Percentiles rank a stretch among this genome's conserved stretches.
phyloP scores from a whole-genome alignment of 805 yeast species.

The Sugiyamaella smithiae region DNA sequence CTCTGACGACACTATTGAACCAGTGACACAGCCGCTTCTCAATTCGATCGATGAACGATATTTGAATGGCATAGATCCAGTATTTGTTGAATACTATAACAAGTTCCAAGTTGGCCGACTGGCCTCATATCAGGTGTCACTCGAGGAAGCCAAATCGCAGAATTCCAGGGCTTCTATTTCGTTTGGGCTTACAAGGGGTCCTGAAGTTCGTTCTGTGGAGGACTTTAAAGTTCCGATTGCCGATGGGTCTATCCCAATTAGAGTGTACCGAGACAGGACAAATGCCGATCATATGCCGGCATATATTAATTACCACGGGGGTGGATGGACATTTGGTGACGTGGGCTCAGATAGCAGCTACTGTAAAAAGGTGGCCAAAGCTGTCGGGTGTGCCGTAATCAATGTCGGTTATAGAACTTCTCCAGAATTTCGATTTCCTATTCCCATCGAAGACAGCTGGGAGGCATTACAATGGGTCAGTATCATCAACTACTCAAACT shows the following conservation, averaged over 20 bases:
- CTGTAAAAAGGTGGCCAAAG: constrained; percentile 5
- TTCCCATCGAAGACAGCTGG: constrained; percentile 40
- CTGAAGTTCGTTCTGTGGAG: neutral
- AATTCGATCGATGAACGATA: neutral
- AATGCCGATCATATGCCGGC: constrained; percentile 3
- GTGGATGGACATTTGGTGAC: constrained; percentile 13
- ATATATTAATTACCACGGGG: constrained; percentile 11
- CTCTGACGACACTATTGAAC: too few relatives aligned
- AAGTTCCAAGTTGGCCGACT: constrained; percentile 8
- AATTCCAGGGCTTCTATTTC: neutral
- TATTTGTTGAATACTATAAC: constrained; percentile 7
- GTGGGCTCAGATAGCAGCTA: neutral
- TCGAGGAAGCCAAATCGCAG: constrained; percentile 5
- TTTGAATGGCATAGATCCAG: constrained; percentile 1
- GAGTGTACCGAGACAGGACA: neutral
- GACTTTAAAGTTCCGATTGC: neutral
- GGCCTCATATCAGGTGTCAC: neutral
- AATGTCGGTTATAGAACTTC: constrained; percentile 47
- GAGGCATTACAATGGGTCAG: constrained; percentile 27
- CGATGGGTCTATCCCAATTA: constrained; percentile 2
- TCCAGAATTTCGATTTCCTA: constrained; percentile 48
- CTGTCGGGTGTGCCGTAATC: constrained; percentile 30
- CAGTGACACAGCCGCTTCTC: neutral
- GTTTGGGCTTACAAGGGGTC: constrained; percentile 9
- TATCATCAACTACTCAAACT: neutral